These are phyloP conservation scores for Fusarium subglutinans DNA, from an alignment of 2,329 filamentous ascomycete species.

Conservation along the genomic window DNA sequence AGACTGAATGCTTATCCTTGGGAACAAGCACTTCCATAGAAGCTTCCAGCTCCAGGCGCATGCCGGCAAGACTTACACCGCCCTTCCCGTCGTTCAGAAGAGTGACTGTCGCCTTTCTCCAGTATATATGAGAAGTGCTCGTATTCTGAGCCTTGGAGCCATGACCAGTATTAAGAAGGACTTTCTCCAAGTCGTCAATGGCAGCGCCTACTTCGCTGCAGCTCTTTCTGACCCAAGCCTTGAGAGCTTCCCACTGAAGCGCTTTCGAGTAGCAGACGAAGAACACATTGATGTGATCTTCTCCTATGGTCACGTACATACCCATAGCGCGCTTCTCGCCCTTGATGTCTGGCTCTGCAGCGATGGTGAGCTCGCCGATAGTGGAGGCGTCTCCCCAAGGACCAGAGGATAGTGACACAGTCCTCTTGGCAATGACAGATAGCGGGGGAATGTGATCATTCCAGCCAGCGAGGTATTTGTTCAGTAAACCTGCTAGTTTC, in stretches of 20 bases:
- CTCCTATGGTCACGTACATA: rapidly evolving
- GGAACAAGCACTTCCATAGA: neutral
- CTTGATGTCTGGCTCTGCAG: neutral
- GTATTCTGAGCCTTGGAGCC: rapidly evolving
- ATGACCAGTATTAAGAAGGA: neutral
- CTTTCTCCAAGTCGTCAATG: neutral
- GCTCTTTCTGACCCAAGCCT: rapidly evolving
- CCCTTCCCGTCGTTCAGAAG: rapidly evolving
- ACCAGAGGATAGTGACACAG: rapidly evolving
- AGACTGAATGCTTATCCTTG: neutral
- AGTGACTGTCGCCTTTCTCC: neutral
- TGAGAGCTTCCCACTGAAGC: rapidly evolving
- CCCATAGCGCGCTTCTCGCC: neutral
- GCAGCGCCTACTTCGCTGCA: neutral
- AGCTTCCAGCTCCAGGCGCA: neutral
- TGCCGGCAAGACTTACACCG: rapidly evolving
- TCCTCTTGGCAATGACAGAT: neutral
- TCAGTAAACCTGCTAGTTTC: rapidly evolving
- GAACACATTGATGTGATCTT: neutral
- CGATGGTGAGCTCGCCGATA: neutral
- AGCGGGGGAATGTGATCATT: rapidly evolving
- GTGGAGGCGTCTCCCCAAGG: neutral
- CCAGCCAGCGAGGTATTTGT: neutral
- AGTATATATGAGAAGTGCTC: neutral
- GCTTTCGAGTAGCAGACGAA: neutral